phyloP scores from a whole-genome alignment of 2,329 filamentous ascomycete genomes.

The Talaromyces sp. region DNA sequence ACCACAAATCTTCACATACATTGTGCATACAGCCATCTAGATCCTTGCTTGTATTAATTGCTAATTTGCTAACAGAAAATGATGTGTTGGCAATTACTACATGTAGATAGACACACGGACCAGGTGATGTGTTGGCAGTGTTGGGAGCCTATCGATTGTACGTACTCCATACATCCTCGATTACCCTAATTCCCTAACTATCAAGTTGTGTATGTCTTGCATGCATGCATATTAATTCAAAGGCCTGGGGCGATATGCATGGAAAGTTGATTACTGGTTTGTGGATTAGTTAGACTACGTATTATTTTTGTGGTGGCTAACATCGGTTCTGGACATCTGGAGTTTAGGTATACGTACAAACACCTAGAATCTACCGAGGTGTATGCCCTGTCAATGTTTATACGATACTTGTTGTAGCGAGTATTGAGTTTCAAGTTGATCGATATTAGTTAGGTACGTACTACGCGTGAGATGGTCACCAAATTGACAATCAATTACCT shows the following conservation, averaged over 20 bases:
- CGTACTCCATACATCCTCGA: background rate
- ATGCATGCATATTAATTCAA: background rate
- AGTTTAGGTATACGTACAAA: background rate
- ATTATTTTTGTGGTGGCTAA: background rate
- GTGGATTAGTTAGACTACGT: background rate
- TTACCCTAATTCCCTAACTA: background rate
- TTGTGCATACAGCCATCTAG: background rate
- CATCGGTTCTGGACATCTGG: background rate
- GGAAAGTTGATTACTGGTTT: background rate
- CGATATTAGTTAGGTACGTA: too few relatives aligned
- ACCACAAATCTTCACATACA: background rate
- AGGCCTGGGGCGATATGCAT: background rate
- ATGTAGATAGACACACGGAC: conserved; percentile 20
- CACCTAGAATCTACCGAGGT: background rate
- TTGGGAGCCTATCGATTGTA: conserved; percentile 20
- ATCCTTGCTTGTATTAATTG: background rate
- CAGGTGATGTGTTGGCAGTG: conserved; percentile 29
- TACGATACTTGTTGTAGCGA: background rate
- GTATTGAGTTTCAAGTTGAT: too few relatives aligned
- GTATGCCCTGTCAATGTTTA: background rate
- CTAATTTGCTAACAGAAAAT: background rate
- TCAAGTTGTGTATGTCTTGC: background rate
- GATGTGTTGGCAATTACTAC: conserved; percentile 7
- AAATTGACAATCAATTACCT: too few relatives aligned
- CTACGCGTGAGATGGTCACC: too few relatives aligned